phyloP scores from a whole-genome alignment of 306 rosid species.

The Fragaria ananassa region DNA sequence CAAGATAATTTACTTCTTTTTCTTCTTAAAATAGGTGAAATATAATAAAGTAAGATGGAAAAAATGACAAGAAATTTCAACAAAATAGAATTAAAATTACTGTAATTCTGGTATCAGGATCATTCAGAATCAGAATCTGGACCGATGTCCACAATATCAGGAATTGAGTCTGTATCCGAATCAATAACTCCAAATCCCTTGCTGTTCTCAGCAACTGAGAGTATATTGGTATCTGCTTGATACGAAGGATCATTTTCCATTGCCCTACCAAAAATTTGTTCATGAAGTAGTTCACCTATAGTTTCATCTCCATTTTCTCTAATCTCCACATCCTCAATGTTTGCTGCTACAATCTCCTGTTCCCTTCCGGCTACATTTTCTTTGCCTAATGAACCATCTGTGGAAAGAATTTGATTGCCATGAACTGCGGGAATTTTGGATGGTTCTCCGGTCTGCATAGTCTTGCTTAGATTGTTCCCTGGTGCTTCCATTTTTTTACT shows the following conservation, averaged over 20 bases:
- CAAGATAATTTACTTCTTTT: not conserved
- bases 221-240: slow-evolving; percentile 26
- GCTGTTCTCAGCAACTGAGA: slow-evolving; percentile 24
- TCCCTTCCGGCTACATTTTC: slow-evolving; percentile 27
- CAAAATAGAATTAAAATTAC: not conserved
- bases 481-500: slow-evolving; percentile 36
- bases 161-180: slow-evolving; percentile 47
- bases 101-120: slow-evolving; percentile 7
- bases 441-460: slow-evolving; percentile 25
- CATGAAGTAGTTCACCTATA: slow-evolving; percentile 4
- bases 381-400: slow-evolving; percentile 22
- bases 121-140: slow-evolving; percentile 64
- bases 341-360: slow-evolving; percentile 13
- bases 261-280: slow-evolving; percentile 21
- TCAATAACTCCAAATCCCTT: slow-evolving; percentile 24
- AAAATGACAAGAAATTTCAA: not conserved
- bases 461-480: slow-evolving; percentile 24
- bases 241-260: slow-evolving; percentile 21
- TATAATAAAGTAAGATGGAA: not conserved
- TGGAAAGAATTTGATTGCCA: slow-evolving; percentile 20
- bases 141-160: slow-evolving; percentile 66
- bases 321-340: slow-evolving; percentile 35
- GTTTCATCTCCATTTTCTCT: slow-evolving; percentile 29
- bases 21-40: not conserved
- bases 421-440: slow-evolving; percentile 23